Base-by-base conservation (phyloP, 1,139 yeast genomes). In the Zygotorulaspora mrakii region DNA sequence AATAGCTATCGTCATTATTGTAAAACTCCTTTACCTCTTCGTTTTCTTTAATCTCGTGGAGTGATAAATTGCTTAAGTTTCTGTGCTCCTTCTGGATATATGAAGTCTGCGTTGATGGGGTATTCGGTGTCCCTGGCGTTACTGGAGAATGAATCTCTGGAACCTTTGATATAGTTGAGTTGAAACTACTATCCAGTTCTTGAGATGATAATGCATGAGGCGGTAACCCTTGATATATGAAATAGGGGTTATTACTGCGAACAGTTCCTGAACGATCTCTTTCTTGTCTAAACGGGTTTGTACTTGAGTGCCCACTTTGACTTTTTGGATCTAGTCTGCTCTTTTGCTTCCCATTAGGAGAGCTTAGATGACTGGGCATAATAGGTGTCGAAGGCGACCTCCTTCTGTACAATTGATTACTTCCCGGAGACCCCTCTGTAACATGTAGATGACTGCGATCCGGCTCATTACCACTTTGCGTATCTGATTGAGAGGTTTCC, bases 11-110 rank as follows among this genome's bases (percentile, higher is more conserved):
- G 7, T 40, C 35, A 16, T 29, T 37, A 7, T 39, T 41, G 20
- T 46, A 42, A 37, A 59, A 59, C 17, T 52, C 50, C 21, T 50
- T 48, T 2, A 53, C 46, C 35, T 55, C 60, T 37, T 57, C 63
- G 33, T 55, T 48, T 42, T 60, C 64, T 26, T 57, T 54, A 14
- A 57, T 60, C 35, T 55, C 54, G 40, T 55, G 56, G 20, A 58
- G 45, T 1, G 64, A 60, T 8, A 44, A 37, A 27, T 52, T 53
- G 39, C 61, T 59, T 22, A 47, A 22, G 30, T 46, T 54, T 11
- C 40, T 47, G 11, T 39, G 40, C 10, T 48, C 52, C 32, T 45
- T 52, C 12, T 31, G 42, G n/a, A 42, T 40, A 17, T 39, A 37
- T 13, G 44, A 31, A 10, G 51, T 28, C 9, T 45, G 29, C 7